Evolutionary conservation across 2,329 filamentous ascomycete genomes (phyloP).

Genomic region (Dichotomopilus funicola): DNA sequence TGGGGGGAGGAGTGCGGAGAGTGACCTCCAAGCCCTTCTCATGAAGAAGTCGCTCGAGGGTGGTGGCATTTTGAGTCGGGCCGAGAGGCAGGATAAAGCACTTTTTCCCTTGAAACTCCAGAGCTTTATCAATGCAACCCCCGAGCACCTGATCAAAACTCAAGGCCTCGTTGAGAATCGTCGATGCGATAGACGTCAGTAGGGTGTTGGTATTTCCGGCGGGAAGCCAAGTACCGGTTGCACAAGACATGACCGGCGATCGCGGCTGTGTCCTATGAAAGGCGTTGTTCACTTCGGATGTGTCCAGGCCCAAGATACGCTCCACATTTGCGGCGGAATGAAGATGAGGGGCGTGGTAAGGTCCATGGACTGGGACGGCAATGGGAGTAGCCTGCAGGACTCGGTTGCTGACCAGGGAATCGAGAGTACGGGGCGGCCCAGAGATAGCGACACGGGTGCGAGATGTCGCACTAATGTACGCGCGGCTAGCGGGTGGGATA

Average conservation of each 20-base stretch:
- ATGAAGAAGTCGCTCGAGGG: conserved; percentile 38
- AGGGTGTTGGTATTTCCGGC: conserved; percentile 37
- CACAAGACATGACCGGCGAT: conserved; percentile 46
- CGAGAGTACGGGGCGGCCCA: conserved; percentile 45
- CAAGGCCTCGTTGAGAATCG: conserved; percentile 46
- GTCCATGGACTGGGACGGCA: conserved; percentile 48
- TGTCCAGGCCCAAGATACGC: conserved; percentile 39
- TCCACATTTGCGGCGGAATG: conserved; percentile 39
- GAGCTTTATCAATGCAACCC: conserved; percentile 39
- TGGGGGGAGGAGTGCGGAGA: conserved; percentile 33
- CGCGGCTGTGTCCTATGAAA: conserved; percentile 39
- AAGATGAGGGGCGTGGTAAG: conserved; percentile 52
- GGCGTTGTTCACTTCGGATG: conserved; percentile 33
- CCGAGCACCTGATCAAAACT: conserved; percentile 43
- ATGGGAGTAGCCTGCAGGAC: conserved; percentile 37
- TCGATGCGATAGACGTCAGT: conserved; percentile 38
- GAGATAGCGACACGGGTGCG: conserved; percentile 46
- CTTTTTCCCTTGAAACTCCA: conserved; percentile 33
- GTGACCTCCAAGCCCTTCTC: conserved; percentile 38
- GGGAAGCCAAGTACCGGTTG: conserved; percentile 38
- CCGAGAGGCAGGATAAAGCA: conserved; percentile 45
- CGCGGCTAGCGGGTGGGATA: conserved; percentile 38
- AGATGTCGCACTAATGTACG: conserved; percentile 50
- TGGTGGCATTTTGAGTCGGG: conserved; percentile 43
- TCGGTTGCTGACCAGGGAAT: conserved; percentile 35